phyloP scores from a whole-genome alignment of 2,329 filamentous ascomycete genomes.

The Beauveria brongniartii region DNA sequence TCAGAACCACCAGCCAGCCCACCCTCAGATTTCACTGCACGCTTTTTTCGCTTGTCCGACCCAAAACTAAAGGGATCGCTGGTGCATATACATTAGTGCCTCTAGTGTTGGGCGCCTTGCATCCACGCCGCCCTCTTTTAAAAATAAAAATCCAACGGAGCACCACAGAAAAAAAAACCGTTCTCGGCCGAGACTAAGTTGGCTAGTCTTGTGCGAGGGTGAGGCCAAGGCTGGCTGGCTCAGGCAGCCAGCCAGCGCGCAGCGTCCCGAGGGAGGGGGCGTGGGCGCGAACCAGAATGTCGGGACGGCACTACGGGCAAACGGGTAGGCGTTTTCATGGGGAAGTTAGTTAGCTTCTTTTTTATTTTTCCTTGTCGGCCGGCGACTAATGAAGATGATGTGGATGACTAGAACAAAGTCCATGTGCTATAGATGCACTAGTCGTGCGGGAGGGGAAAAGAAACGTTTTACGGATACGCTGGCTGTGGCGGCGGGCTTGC shows the following conservation, averaged over 20 bases:
- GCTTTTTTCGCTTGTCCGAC: not conserved
- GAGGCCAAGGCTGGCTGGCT: not conserved
- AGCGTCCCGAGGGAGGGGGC: not conserved
- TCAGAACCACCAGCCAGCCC: too few relatives aligned
- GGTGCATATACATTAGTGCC: constrained; percentile 5
- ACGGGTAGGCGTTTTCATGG: not conserved
- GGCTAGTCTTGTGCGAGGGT: constrained; percentile 4
- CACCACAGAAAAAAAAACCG: not conserved
- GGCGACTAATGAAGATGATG: not conserved
- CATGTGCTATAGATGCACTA: too few relatives aligned
- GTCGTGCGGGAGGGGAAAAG: too few relatives aligned
- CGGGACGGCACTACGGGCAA: not conserved
- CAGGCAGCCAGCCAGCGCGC: not conserved
- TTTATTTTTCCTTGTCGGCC: too few relatives aligned
- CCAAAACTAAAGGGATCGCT: constrained; percentile 7
- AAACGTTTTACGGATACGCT: too few relatives aligned
- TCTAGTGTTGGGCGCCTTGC: not conserved
- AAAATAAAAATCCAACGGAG: not conserved
- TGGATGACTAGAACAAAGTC: too few relatives aligned
- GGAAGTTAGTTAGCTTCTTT: not conserved
- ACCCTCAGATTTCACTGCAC: too few relatives aligned
- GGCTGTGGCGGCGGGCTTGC: too few relatives aligned
- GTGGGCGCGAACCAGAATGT: not conserved
- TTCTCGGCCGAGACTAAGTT: constrained; percentile 1
- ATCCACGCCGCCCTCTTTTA: not conserved